Conservation (phyloP, 768 basidiomycete genomes). For the Russula abietina region DNA sequence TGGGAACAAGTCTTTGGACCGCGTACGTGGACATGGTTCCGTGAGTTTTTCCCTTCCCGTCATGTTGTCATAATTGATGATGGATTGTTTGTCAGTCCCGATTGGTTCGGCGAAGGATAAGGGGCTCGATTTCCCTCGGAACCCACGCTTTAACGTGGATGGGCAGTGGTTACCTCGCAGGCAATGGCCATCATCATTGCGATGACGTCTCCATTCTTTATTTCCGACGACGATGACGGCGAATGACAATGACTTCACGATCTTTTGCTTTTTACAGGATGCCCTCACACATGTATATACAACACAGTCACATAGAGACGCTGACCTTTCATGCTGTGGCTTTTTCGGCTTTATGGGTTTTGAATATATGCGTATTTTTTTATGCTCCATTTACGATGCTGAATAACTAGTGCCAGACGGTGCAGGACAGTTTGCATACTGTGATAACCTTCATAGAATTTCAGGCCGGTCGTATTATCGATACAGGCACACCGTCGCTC, state of each 20-base stretch:
- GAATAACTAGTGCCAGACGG: too few species aligned
- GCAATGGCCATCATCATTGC: constrained; percentile 67
- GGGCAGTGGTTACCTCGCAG: constrained; percentile 60
- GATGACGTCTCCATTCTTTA: constrained; percentile 31
- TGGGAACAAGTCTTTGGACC: constrained; percentile 85
- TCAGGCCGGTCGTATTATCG: too few species aligned
- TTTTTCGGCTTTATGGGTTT: background rate
- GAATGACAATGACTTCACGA: background rate
- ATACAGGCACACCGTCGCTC: too few species aligned
- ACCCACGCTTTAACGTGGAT: constrained; percentile 66
- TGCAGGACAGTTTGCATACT: too few species aligned
- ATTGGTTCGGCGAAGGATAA: constrained; percentile 51
- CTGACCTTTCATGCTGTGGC: background rate
- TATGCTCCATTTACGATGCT: too few species aligned
- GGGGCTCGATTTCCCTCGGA: constrained; percentile 58
- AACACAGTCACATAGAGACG: background rate
- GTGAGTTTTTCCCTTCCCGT: constrained; percentile 47
- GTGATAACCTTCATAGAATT: too few species aligned
- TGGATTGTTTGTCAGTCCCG: constrained; percentile 32
- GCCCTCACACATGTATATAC: background rate
- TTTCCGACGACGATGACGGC: background rate
- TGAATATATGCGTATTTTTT: background rate
- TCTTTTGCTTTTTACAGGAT: background rate
- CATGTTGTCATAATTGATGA: background rate
- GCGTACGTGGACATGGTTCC: constrained; percentile 63